Percentiles rank a stretch among this genome's conserved stretches.
Evolutionary conservation across 768 basidiomycete genomes (phyloP).

Genomic region (Lentinula detonsa): DNA sequence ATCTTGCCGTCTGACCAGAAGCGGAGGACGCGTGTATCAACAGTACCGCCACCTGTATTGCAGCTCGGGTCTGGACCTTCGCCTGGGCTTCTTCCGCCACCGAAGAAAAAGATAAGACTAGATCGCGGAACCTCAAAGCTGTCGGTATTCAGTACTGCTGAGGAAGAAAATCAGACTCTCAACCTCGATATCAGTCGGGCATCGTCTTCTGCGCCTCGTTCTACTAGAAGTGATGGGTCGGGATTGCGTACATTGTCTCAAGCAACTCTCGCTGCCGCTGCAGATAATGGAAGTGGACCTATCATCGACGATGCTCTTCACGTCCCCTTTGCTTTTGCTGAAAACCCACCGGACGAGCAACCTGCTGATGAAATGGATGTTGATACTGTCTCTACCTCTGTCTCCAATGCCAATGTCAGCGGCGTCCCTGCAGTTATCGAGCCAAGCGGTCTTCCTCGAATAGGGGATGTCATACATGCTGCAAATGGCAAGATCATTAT

Average conservation of each 20-base stretch:
- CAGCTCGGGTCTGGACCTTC: conserved; percentile 17
- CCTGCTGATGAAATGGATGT: not conserved
- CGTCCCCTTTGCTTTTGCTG: not conserved
- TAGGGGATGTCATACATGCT: not conserved
- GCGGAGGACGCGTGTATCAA: conserved; percentile 13
- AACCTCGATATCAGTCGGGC: not conserved
- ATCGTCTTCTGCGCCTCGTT: not conserved
- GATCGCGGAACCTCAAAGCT: conserved; percentile 35
- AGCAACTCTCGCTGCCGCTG: not conserved
- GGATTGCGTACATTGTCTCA: not conserved
- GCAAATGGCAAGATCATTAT: conserved; percentile 53
- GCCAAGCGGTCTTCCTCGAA: conserved; percentile 1
- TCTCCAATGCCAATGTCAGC: not conserved
- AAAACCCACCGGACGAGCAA: not conserved
- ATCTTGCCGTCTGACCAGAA: conserved; percentile 72
- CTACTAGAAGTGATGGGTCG: not conserved
- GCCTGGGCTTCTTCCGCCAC: conserved; percentile 39
- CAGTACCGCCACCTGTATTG: conserved; percentile 7
- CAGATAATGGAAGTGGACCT: not conserved
- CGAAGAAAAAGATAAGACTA: conserved; percentile 34
- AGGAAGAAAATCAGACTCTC: conserved; percentile 40
- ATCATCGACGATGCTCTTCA: not conserved
- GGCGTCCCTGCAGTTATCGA: not conserved
- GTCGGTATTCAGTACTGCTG: conserved; percentile 39
- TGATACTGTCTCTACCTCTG: not conserved